phyloP scores from a whole-genome alignment of 768 basidiomycete genomes.

The Naganishia vishniacii region DNA sequence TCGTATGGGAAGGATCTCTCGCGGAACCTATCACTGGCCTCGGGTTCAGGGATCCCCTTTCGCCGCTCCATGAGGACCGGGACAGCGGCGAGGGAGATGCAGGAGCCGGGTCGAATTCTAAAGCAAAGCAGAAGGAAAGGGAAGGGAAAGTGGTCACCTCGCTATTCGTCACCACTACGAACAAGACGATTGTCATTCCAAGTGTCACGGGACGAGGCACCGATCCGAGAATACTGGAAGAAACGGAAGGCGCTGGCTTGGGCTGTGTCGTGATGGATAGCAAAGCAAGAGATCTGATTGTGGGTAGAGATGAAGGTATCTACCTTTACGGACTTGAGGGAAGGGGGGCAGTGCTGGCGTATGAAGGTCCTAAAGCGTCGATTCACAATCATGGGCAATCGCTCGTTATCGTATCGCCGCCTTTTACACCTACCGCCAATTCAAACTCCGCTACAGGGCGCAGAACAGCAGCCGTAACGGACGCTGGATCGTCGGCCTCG shows the following conservation, averaged over 20 bases:
- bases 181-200: slow-evolving; percentile 65
- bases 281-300: slow-evolving; percentile 61
- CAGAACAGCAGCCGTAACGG: slow-evolving; percentile 44
- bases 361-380: slow-evolving; percentile 87
- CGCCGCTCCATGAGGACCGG: slow-evolving; percentile 27
- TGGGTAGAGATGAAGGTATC: slow-evolving; percentile 86
- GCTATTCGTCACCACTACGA: slow-evolving; percentile 83
- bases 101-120: slow-evolving; percentile 24
- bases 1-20: slow-evolving; percentile 69
- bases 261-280: slow-evolving; percentile 80
- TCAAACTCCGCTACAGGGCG: slow-evolving; percentile 70
- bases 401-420: slow-evolving; percentile 82
- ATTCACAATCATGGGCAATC: slow-evolving; percentile 74
- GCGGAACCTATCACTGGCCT: slow-evolving; percentile 88
- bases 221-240: slow-evolving; percentile 69
- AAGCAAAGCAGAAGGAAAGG: slow-evolving; percentile 8
- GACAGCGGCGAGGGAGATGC: slow-evolving; percentile 35
- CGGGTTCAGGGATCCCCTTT: slow-evolving; percentile 66
- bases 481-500: slow-evolving; percentile 30
- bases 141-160: slow-evolving; percentile 19
- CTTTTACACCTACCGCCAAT: slow-evolving; percentile 62
- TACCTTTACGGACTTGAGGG: slow-evolving; percentile 78
- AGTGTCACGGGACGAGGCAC: slow-evolving; percentile 67
- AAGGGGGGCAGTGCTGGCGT: slow-evolving; percentile 76
- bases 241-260: slow-evolving; percentile 67